These are phyloP conservation scores for Aphanocladium album DNA, from an alignment of 2,329 filamentous ascomycete species.

Conservation along the genomic window DNA sequence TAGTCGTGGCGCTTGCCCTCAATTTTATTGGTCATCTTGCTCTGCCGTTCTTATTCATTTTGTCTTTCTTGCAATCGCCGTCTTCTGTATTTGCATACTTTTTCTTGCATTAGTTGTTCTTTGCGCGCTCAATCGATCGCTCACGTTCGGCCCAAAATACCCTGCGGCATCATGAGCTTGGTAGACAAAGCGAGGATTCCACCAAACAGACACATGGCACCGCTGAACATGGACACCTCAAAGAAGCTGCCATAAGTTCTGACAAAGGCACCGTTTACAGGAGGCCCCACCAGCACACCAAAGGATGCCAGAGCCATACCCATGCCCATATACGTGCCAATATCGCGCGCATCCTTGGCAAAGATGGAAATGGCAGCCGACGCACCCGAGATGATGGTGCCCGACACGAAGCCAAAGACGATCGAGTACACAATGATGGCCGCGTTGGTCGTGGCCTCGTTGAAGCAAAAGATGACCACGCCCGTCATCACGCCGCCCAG, in stretches of 20 bases:
- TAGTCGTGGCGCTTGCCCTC: no score
- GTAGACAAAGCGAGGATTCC: slow-evolving; percentile 14
- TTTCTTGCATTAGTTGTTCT: no score
- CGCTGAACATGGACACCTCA: slow-evolving; percentile 21
- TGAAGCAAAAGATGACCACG: slow-evolving; percentile 9
- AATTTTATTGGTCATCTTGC: no score
- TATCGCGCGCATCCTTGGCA: slow-evolving; percentile 46
- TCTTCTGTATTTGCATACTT: no score
- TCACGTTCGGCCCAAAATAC: slow-evolving; percentile 18
- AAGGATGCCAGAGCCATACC: slow-evolving; percentile 39
- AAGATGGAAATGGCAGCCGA: slow-evolving; percentile 49
- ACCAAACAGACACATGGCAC: slow-evolving; percentile 18
- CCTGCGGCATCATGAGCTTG: slow-evolving; percentile 18
- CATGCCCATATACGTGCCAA: slow-evolving; percentile 54
- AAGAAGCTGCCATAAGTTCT: slow-evolving; percentile 29
- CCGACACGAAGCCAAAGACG: slow-evolving; percentile 28
- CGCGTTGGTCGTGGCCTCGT: slow-evolving; percentile 15
- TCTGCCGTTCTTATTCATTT: no score
- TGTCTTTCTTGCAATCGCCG: no score
- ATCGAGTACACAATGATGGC: slow-evolving; percentile 27
- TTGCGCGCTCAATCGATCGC: no score
- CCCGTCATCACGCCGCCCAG: slow-evolving; percentile 30
- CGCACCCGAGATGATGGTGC: slow-evolving; percentile 35
- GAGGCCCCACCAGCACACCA: slow-evolving; percentile 38
- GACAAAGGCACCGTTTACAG: slow-evolving; percentile 31